A percentile compares a stretch with the other conserved stretches of the same genome.
Evolutionary conservation across 176 grass and related monocot species (phyloP).

Genomic region (Puya raimondii): DNA sequence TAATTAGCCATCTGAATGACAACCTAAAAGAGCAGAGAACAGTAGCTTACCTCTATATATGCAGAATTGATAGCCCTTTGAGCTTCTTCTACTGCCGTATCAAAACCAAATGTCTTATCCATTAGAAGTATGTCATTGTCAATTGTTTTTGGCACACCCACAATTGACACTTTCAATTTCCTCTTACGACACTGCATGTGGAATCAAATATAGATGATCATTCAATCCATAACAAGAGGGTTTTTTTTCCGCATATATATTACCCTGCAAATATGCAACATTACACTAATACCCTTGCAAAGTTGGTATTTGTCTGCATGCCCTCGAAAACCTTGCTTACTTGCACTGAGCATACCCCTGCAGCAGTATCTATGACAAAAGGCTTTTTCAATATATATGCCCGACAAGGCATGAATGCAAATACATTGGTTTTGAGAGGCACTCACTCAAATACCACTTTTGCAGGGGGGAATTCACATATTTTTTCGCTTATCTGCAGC

Average conservation of each 20-base stretch:
- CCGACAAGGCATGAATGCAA: too few species aligned
- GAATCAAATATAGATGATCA: constrained; percentile 13
- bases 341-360: too few species aligned
- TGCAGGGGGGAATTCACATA: too few species aligned
- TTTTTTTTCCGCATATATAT: background rate
- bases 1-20: background rate
- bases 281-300: too few species aligned
- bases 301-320: too few species aligned
- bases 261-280: too few species aligned
- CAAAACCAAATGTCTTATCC: constrained; percentile 99
- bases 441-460: too few species aligned
- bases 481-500: too few species aligned
- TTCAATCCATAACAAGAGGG: background rate
- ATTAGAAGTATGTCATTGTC: constrained; percentile 98
- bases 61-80: constrained; percentile 90
- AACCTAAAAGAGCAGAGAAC: background rate
- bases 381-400: too few species aligned
- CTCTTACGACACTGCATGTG: constrained; percentile 71
- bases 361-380: too few species aligned
- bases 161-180: constrained; percentile 85
- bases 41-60: constrained; percentile 69
- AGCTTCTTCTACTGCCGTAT: constrained; percentile 97
- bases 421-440: too few species aligned
- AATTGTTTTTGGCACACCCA: constrained; percentile 93
- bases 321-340: too few species aligned